These are phyloP conservation scores for Ceratobasidium sp. DNA, from an alignment of 1,284 basidiomycete genomes.

Conservation along the genomic window DNA sequence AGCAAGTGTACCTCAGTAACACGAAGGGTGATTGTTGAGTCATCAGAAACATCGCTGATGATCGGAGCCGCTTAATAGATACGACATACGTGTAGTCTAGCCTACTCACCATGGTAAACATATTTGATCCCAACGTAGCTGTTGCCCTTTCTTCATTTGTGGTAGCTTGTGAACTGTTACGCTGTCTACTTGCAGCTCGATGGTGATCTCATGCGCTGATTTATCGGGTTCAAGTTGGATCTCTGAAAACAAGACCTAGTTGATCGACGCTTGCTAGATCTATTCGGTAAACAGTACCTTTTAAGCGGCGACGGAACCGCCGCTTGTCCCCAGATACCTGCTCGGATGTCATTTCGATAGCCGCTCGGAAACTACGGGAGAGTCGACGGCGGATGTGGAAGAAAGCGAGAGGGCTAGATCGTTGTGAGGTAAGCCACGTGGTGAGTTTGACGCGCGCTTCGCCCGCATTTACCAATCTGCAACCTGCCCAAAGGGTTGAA, in stretches of 20 bases:
- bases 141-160: not conserved
- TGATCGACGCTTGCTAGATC: not conserved
- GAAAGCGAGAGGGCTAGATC: too few species aligned
- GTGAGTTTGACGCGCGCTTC: too few species aligned
- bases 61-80: not conserved
- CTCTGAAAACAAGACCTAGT: not conserved
- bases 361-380: too few species aligned
- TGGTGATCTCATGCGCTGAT: not conserved
- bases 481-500: too few species aligned
- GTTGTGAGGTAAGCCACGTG: too few species aligned
- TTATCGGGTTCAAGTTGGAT: not conserved
- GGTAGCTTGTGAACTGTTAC: not conserved
- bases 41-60: not conserved
- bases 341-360: not conserved
- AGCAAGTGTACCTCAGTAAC: slow-evolving; percentile 13
- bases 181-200: slow-evolving; percentile 17
- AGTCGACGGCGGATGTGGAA: too few species aligned
- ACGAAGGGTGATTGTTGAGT: not conserved
- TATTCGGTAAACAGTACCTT: not conserved
- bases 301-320: not conserved
- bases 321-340: not conserved
- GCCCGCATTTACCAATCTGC: too few species aligned
- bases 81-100: not conserved
- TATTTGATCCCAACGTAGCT: not conserved
- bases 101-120: not conserved